Base-by-base conservation (phyloP, 2,329 filamentous ascomycete genomes). In the Talaromyces sp. region DNA sequence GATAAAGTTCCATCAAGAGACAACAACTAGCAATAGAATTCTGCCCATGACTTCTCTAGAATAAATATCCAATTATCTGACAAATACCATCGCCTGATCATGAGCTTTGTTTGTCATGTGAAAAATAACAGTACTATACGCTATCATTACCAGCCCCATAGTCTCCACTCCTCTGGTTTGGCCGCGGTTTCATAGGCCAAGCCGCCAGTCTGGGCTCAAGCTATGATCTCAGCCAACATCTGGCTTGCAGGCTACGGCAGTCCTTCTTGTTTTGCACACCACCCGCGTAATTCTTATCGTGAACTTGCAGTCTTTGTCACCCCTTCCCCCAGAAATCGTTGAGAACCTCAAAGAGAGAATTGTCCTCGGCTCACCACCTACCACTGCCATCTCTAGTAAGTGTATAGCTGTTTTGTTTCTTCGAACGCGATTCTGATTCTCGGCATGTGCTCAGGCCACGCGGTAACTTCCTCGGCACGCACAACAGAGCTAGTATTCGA, bases 181-280 rank as follows among this genome's bases (percentile, higher is more conserved):
- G 27, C 24, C 7, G 39, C 27, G 3, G 14, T 37, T 33, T 63
- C 39, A 63, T 63, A 35, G 61, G 61, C 50, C 60, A 41, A 35
- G 35, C n/a, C 19, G 31, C 10, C 19, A 14, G 16, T 10, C 43
- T 24, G 43, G n/a, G 35, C 41, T 16, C 33, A 48, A 67, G 65
- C 65, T 67, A 67, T 67, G 65, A 67, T 65, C 65, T 65, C 65
- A 65, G 62, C 65, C 39, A 47, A 66, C 54, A 59, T 43, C 50
- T 37, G 39, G 9, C 48, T 35, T 59, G 19, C 19, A 31, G 3
- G 27, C 27, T 27, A 2, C 27, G 24, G 45, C 35, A 58, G n/a
- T 59, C 19, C 37, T 37, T 27, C 35, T 22, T 27, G 22, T 45
- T 45, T 59, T 22, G 52, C 52, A 56, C 27, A 31, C 24, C 24